Evolutionary conservation across 2,329 filamentous ascomycete genomes (phyloP).

Genomic region (Penicillium vulpinum): DNA sequence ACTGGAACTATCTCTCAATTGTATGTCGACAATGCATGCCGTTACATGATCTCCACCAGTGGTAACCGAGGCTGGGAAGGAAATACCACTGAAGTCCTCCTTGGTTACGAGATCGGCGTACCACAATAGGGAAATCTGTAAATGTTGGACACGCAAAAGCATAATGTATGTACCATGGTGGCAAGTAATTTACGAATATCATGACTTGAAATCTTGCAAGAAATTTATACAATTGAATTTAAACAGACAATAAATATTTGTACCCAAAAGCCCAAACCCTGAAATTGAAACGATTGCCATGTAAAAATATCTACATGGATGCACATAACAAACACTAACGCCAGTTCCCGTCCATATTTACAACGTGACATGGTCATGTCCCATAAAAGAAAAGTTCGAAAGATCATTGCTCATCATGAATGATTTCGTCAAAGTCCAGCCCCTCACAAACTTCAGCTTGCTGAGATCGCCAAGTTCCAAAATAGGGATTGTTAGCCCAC

Average conservation of each 20-base stretch:
- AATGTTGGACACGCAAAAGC: not conserved
- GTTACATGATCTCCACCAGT: conserved; percentile 87
- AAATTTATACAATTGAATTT: not conserved
- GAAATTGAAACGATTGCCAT: not conserved
- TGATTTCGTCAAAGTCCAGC: conserved; percentile 32
- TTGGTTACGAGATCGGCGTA: conserved; percentile 86
- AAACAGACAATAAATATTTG: not conserved
- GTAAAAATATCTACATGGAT: not conserved
- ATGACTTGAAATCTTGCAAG: not conserved
- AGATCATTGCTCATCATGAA: conserved; percentile 25
- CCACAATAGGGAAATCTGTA: conserved; percentile 21
- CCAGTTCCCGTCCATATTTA: conserved; percentile 4
- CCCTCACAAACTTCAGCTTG: conserved; percentile 40
- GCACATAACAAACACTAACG: conserved; percentile 8
- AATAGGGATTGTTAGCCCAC: conserved; percentile 37
- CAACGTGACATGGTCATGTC: conserved; percentile 5
- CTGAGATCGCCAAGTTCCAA: conserved; percentile 40
- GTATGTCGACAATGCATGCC: conserved; percentile 82
- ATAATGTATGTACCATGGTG: not conserved
- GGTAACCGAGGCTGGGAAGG: conserved; percentile 97
- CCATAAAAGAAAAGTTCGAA: not conserved
- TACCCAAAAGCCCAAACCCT: not conserved
- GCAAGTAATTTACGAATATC: conserved; percentile 6
- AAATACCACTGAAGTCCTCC: conserved; percentile 79
- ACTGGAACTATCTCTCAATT: conserved; percentile 85